Evolutionary conservation across 2,329 filamentous ascomycete genomes (phyloP), one percentile per base, ranked within the genome.

Genomic region (Diaporthe eres): DNA sequence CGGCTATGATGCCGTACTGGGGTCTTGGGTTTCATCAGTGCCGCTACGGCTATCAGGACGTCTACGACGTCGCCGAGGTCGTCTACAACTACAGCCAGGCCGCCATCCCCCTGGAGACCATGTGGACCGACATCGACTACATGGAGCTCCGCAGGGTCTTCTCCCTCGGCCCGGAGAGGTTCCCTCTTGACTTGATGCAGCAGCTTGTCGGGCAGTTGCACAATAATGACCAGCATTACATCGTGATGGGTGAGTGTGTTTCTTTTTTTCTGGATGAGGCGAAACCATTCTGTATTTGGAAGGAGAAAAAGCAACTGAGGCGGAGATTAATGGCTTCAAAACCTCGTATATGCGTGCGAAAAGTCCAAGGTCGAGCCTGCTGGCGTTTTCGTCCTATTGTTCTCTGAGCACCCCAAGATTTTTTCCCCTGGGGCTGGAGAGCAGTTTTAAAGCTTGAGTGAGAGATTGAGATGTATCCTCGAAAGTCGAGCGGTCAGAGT

Each of bases 181-280:
- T 92, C 80, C 89, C 92, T 0, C 80, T 93, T 8, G 74, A 86
- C 0, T 88, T 89, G 82, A 89, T 95, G 86, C 91, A 90, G 51
- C 89, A 93, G 78, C 84, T 95, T 1, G 91, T 93, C 31, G 85
- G 89, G 49, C 90, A 93, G 31, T 87, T 97, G 0, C 94, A 95
- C 80, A 82, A 84, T 9, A 88, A 91, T 74, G 84, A 93, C 57
- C 93, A 95, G 81, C 89, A 93, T 63, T 94, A 94, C 78, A 89
- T 95, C 42, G 85, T 96, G 63, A 97, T 97, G 91, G 75, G 75
- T 75, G 12, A 70, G 75, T 71, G 13, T 3, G 2, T 68, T 47
- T 6, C 2, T 22, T 7, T 31, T n/a, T 34, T n/a, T 15, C 15
- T 55, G n/a, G 17, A 22, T 10, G 12, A 7, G 37, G n/a, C 22